phyloP scores from a whole-genome alignment of 192 early-diverging fungal species.

The Cladochytrium replicatum region DNA sequence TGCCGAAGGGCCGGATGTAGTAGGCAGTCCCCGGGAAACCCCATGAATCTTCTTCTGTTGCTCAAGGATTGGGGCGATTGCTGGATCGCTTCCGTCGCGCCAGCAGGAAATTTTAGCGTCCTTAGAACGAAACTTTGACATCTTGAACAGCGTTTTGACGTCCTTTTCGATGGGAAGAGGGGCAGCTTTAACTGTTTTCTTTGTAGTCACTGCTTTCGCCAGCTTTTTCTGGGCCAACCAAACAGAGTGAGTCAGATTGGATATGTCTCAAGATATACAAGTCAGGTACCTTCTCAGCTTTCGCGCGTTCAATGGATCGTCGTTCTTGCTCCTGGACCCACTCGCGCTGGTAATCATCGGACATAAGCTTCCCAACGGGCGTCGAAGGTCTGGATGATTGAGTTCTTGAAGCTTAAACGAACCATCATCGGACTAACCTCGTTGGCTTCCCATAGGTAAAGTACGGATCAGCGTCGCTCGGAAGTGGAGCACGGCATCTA shows the following conservation, averaged over 20 bases:
- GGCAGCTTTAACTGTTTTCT: conserved; percentile 1
- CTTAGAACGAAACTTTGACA: too few relatives aligned
- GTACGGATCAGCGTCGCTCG: conserved; percentile 37
- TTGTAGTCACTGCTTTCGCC: conserved; percentile 9
- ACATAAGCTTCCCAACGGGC: conserved; percentile 45
- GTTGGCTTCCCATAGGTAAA: conserved; percentile 51
- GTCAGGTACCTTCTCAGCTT: conserved; percentile 5
- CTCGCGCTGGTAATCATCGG: conserved; percentile 43
- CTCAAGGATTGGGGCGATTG: too few relatives aligned
- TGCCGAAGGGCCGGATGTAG: too few relatives aligned
- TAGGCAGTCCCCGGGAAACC: too few relatives aligned
- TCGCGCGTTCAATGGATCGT: conserved; percentile 9
- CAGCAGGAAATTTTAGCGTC: too few relatives aligned
- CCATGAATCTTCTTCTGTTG: too few relatives aligned
- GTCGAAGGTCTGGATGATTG: conserved; percentile 34
- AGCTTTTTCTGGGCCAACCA: too few relatives aligned
- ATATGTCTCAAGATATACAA: not conserved
- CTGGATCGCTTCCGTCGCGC: too few relatives aligned
- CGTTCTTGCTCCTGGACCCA: conserved; percentile 29
- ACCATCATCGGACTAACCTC: conserved; percentile 19
- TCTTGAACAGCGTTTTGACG: conserved; percentile 36
- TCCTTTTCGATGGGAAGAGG: conserved; percentile 21
- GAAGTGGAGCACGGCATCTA: conserved; percentile 24
- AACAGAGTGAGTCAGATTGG: not conserved
- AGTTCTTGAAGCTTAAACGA: not conserved